A percentile compares a stretch with the other conserved stretches of the same genome.
phyloP scores from a whole-genome alignment of 2,329 filamentous ascomycete genomes.

The Aspergillus quadricinctus region DNA sequence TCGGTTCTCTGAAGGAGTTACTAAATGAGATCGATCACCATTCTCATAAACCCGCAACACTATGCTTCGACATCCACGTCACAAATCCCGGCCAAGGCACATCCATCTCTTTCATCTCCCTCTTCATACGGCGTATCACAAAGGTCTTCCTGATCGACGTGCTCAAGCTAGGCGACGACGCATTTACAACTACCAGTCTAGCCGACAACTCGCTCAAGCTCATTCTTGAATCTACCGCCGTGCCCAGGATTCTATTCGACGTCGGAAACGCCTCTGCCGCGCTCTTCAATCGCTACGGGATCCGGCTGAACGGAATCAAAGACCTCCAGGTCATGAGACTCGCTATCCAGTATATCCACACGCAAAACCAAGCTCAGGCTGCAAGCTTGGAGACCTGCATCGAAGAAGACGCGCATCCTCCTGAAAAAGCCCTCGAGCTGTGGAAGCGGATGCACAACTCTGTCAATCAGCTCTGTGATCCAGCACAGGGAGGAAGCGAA shows the following conservation, averaged over 20 bases:
- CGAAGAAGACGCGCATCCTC: conserved; percentile 16
- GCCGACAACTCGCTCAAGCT: conserved; percentile 26
- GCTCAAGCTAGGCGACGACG: conserved; percentile 29
- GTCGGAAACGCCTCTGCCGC: conserved; percentile 57
- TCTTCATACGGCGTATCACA: conserved; percentile 31
- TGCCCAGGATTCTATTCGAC: conserved; percentile 55
- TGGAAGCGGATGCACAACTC: neutral
- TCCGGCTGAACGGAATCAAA: conserved; percentile 43
- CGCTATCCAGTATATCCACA: conserved; percentile 27
- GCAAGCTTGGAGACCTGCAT: conserved; percentile 41
- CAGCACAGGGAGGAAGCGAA: conserved; percentile 41
- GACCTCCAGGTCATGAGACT: conserved; percentile 58
- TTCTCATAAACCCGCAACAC: conserved; percentile 18
- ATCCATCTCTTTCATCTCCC: conserved; percentile 43
- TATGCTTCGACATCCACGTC: conserved; percentile 51
- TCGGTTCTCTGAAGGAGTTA: neutral
- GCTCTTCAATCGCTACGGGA: conserved; percentile 43
- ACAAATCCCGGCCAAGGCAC: conserved; percentile 41
- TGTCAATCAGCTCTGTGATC: neutral
- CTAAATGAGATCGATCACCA: neutral
- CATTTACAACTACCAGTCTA: conserved; percentile 36
- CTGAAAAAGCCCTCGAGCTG: neutral
- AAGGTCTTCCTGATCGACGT: conserved; percentile 46
- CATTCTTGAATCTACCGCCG: conserved; percentile 43
- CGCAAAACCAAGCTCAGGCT: conserved; percentile 13